Conservation (phyloP, 129 eudicot genomes). For the Escallonia rubra region DNA sequence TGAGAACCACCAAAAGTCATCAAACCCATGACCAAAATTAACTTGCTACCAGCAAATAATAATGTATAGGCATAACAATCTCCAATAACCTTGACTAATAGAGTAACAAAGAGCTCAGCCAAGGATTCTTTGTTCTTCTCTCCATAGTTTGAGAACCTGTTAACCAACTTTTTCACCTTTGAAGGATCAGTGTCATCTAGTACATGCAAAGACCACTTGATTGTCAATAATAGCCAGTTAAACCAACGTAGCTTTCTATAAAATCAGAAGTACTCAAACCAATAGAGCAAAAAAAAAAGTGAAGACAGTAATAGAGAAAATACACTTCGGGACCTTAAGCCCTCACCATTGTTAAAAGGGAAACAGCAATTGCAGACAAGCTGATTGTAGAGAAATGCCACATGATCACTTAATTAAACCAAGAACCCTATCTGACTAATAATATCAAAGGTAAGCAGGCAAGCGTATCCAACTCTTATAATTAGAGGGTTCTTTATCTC, state of each 20-base stretch:
- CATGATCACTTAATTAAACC: too few relatives aligned
- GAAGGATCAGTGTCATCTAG: constrained; percentile 67
- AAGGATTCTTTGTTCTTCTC: constrained; percentile 58
- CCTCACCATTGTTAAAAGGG: too few relatives aligned
- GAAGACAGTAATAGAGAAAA: too few relatives aligned
- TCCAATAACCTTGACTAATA: constrained; percentile 60
- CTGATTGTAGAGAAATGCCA: too few relatives aligned
- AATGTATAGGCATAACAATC: background rate
- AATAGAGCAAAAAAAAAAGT: too few relatives aligned
- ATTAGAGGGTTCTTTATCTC: too few relatives aligned
- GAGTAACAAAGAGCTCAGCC: constrained; percentile 69
- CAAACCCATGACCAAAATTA: background rate
- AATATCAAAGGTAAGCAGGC: too few relatives aligned
- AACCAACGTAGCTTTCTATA: background rate
- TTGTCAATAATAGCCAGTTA: constrained; percentile 4
- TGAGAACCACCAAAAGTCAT: background rate
- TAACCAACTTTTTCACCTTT: constrained; percentile 41
- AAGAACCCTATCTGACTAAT: too few relatives aligned
- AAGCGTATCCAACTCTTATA: too few relatives aligned
- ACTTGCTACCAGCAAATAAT: background rate
- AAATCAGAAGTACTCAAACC: too few relatives aligned
- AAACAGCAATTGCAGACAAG: too few relatives aligned
- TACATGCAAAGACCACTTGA: constrained; percentile 7
- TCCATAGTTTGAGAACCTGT: constrained; percentile 53
- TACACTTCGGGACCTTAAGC: too few relatives aligned